These are phyloP conservation scores for Plasmodium fragile DNA, from an alignment of 169 alveolate genomes.

Conservation along the genomic window DNA sequence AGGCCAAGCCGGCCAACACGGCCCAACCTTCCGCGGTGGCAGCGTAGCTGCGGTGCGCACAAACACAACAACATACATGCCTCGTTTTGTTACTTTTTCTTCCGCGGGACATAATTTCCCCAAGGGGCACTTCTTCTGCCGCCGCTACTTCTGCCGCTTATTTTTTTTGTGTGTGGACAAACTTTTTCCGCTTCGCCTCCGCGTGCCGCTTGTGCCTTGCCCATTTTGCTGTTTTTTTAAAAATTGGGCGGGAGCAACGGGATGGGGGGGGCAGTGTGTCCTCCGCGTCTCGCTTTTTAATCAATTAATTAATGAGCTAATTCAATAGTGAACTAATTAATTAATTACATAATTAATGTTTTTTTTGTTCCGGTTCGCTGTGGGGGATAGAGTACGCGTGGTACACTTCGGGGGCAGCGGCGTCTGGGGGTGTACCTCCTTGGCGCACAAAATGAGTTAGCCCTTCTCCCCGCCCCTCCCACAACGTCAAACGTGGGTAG, in stretches of 20 bases:
- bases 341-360: not conserved
- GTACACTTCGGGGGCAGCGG: not conserved
- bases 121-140: too few relatives aligned
- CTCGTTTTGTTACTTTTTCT: too few relatives aligned
- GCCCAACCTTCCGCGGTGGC: too few relatives aligned
- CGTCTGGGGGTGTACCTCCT: not conserved
- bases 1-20: conserved; percentile 27
- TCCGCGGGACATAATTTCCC: too few relatives aligned
- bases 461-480: not conserved
- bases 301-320: too few relatives aligned
- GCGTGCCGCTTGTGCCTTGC: not conserved
- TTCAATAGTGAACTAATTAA: too few relatives aligned
- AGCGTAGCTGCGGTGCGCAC: too few relatives aligned
- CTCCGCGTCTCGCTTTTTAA: too few relatives aligned
- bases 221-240: not conserved
- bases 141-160: too few relatives aligned
- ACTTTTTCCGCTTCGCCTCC: not conserved
- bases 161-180: not conserved
- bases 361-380: not conserved
- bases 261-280: too few relatives aligned
- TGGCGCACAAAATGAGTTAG: not conserved
- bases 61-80: too few relatives aligned
- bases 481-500: not conserved
- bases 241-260: not conserved
- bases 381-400: not conserved